Evolutionary conservation across 495 filamentous ascomycete genomes (phyloP), one percentile per base, ranked within the genome.

Genomic region (Penicillium daleae): DNA sequence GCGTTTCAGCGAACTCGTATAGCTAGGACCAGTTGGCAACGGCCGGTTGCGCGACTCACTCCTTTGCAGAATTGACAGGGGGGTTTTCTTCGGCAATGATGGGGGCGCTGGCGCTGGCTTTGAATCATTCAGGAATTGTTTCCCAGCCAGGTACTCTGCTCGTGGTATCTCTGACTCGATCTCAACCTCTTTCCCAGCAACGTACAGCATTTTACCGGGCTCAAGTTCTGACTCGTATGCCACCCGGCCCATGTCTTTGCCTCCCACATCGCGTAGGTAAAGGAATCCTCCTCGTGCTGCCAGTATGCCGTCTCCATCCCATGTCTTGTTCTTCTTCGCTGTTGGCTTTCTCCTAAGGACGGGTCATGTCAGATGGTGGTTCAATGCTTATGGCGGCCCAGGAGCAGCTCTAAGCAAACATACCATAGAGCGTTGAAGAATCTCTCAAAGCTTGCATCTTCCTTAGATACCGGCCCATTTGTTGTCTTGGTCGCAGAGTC

Each of bases 241-340:
- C 10, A 77, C 76, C 50, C 80, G 83, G 19, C 90, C 91, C 81
- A 91, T 83, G 13, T 90, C 86, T 71, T 82, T 85, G 9, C 90
- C 90, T 1, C 83, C 83, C 9, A 85, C 71, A 71, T 92, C 88
- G 57, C 87, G 82, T 7, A 94, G 77, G 57, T 76, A 76, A 13
- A 86, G 89, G 66, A 82, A 84, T 6, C 89, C 88, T 17, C 76
- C 78, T 0, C 73, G 69, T 2, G 88, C 78, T 3, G 81, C 75
- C 12, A 94, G 78, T 7, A 92, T 80, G 3, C 90, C 90, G 71
- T 94, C 90, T n/a, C 91, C 90, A 72, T 93, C 90, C 88, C 91
- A 94, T 17, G 89, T 92, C 71, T 93, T 94, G 76, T 93, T 85
- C 75, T 93, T 94, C 72, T 92, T 94, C 15, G 76, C 81, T 0